These are phyloP conservation scores for Penicillium italicum DNA, from an alignment of 2,329 filamentous ascomycete genomes.

Conservation along the genomic window DNA sequence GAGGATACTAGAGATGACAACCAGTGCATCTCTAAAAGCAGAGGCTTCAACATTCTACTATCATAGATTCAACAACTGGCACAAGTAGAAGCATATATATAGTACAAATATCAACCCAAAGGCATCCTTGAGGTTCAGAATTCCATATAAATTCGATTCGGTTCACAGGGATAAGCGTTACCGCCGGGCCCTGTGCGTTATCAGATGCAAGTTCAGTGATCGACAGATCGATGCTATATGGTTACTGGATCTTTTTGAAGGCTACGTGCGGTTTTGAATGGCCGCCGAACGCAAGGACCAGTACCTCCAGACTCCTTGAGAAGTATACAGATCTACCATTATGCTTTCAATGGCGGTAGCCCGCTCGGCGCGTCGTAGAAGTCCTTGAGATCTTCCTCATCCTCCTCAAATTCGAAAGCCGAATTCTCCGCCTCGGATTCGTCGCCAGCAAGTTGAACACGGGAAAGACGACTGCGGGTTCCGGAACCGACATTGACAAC, in stretches of 20 bases:
- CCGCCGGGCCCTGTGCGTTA: background rate
- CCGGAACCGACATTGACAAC: constrained; percentile 3
- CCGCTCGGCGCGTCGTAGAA: constrained; percentile 41
- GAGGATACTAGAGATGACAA: background rate
- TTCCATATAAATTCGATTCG: background rate
- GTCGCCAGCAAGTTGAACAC: constrained; percentile 22
- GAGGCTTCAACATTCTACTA: background rate
- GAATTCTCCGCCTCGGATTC: constrained; percentile 27
- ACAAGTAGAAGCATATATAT: background rate
- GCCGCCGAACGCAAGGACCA: too few relatives aligned
- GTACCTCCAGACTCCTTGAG: background rate
- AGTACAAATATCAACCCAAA: background rate
- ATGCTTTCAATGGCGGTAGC: constrained; percentile 30
- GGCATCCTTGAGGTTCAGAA: background rate
- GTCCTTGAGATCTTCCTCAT: constrained; percentile 37
- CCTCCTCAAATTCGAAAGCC: constrained; percentile 21
- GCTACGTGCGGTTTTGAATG: background rate
- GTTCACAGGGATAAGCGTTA: background rate
- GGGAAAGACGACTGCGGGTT: constrained; percentile 25
- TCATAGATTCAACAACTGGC: background rate
- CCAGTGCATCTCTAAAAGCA: background rate
- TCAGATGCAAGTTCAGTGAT: background rate
- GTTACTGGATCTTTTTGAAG: background rate
- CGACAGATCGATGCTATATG: background rate
- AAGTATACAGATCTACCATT: background rate